Percentiles rank a stretch among this genome's conserved stretches.
Conservation (phyloP, 345 rosid genomes). For the Gossypium turneri region DNA sequence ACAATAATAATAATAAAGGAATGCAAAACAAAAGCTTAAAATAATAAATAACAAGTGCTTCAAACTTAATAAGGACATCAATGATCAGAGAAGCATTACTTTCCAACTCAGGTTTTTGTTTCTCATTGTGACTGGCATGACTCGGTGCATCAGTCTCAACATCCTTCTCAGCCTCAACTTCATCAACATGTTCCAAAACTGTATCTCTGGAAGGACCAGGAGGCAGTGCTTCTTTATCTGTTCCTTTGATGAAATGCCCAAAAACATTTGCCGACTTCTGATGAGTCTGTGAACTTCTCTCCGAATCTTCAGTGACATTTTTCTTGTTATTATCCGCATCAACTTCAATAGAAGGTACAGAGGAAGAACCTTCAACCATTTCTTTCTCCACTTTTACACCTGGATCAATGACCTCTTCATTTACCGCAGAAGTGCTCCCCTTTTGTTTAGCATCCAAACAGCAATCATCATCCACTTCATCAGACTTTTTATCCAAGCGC, state of each 20-base stretch:
- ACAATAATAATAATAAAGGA: background rate
- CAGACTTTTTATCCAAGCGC: constrained; percentile 26
- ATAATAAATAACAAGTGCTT: background rate
- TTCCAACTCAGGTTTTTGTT: constrained; percentile 25
- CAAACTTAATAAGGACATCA: background rate
- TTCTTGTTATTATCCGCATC: constrained; percentile 25
- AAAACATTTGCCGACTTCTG: constrained; percentile 24
- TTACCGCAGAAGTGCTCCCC: constrained; percentile 17
- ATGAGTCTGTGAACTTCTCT: constrained; percentile 20
- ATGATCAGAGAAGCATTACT: constrained; percentile 15
- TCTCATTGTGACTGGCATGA: background rate
- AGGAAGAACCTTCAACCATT: constrained; percentile 26
- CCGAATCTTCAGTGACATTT: constrained; percentile 15
- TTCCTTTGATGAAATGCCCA: constrained; percentile 25
- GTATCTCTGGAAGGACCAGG: constrained; percentile 26
- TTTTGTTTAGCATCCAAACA: constrained; percentile 29
- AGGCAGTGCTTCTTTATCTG: constrained; percentile 20
- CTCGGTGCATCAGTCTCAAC: constrained; percentile 16
- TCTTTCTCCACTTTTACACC: constrained; percentile 25
- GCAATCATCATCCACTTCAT: constrained; percentile 27
- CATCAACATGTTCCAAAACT: constrained; percentile 21
- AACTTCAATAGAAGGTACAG: constrained; percentile 12
- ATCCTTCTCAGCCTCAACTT: constrained; percentile 33
- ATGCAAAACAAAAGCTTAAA: background rate
- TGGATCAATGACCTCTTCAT: constrained; percentile 28